These are phyloP conservation scores for Venturia carpophila DNA, from an alignment of 2,329 filamentous ascomycete genomes.

Conservation along the genomic window DNA sequence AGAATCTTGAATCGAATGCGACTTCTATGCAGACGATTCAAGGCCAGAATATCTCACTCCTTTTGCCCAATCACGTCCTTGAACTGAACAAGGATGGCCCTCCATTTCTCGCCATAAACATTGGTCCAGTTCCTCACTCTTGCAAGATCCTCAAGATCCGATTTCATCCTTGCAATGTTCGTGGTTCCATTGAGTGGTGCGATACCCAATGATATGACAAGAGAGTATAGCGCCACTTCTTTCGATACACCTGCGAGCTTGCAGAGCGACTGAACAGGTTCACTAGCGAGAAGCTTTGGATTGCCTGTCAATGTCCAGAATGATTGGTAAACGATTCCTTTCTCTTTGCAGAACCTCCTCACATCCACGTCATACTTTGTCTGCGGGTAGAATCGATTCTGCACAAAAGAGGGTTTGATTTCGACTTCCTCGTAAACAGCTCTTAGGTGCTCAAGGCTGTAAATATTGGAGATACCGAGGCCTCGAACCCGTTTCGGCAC, in stretches of 20 bases:
- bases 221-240: conserved; percentile 46
- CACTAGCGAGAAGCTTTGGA: conserved; percentile 41
- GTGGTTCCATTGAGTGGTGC: conserved; percentile 51
- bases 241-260: conserved; percentile 33
- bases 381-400: conserved; percentile 62
- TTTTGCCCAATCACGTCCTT: conserved; percentile 31
- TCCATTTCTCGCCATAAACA: conserved; percentile 44
- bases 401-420: conserved; percentile 56
- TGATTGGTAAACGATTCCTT: conserved; percentile 49
- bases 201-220: conserved; percentile 47
- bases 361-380: conserved; percentile 54
- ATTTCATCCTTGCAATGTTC: conserved; percentile 42
- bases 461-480: conserved; percentile 69
- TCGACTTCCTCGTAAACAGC: conserved; percentile 41
- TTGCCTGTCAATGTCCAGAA: conserved; percentile 58
- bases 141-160: conserved; percentile 42
- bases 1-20: background rate
- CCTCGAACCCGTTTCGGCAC: conserved; percentile 57
- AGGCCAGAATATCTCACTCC: conserved; percentile 21
- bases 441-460: conserved; percentile 47
- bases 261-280: conserved; percentile 46
- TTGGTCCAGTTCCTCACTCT: conserved; percentile 38
- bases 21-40: background rate
- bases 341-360: conserved; percentile 47
- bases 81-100: conserved; percentile 41